Evolutionary conservation across 164 flowering plant genomes (phyloP).

Genomic region (Liriodendron chinense): DNA sequence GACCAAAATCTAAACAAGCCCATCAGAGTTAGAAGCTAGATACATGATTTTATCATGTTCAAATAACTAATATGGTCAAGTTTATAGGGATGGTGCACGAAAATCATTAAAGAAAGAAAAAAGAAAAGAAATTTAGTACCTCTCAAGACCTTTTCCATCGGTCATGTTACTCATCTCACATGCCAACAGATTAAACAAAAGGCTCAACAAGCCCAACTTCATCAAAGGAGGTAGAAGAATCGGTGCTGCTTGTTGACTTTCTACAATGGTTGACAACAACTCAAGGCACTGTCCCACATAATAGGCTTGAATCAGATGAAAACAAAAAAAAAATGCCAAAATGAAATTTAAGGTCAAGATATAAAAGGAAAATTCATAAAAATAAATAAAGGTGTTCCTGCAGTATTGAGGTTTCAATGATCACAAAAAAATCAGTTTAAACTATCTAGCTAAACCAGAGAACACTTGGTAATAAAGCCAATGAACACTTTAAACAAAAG

Average conservation of each 20-base stretch:
- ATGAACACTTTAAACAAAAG: too few species aligned
- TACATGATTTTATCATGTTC: too few species aligned
- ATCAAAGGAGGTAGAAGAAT: constrained; percentile 60
- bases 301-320: constrained; percentile 10
- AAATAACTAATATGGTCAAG: not conserved
- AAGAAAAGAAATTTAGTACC: constrained; percentile 37
- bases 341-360: not conserved
- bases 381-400: not conserved
- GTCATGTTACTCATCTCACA: constrained; percentile 60
- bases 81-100: not conserved
- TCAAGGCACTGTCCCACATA: constrained; percentile 51
- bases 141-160: constrained; percentile 56
- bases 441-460: too few species aligned
- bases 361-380: not conserved
- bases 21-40: too few species aligned
- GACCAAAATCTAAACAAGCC: not conserved
- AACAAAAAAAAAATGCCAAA: not conserved
- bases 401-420: too few species aligned
- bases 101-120: too few species aligned
- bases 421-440: too few species aligned
- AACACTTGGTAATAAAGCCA: too few species aligned
- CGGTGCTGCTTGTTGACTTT: constrained; percentile 37
- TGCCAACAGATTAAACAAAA: constrained; percentile 59
- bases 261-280: constrained; percentile 55
- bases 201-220: constrained; percentile 59